These are phyloP conservation scores for Boechera stricta DNA, from an alignment of 345 rosid species.

Conservation along the genomic window DNA sequence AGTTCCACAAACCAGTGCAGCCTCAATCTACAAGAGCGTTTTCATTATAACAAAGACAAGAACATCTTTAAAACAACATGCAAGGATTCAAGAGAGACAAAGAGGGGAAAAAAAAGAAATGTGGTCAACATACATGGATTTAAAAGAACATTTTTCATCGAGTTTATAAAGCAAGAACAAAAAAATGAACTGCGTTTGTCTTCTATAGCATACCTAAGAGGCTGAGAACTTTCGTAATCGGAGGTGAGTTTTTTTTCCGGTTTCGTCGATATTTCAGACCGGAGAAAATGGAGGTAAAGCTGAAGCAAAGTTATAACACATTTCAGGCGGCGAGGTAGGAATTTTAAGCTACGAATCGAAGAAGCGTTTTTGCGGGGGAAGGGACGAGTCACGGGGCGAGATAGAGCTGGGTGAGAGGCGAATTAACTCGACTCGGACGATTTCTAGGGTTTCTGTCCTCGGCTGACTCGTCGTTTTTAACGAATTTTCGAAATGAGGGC, in stretches of 20 bases:
- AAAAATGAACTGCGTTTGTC: constrained; percentile 23
- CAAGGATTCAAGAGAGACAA: neutral
- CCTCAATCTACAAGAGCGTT: neutral
- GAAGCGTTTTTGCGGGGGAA: constrained; percentile 16
- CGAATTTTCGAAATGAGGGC: constrained; percentile 25
- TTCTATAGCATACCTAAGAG: constrained; percentile 33
- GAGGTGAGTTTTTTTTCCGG: constrained; percentile 20
- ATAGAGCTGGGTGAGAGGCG: constrained; percentile 41
- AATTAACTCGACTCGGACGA: constrained; percentile 49
- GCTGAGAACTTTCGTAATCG: constrained; percentile 16
- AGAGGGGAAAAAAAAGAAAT: neutral
- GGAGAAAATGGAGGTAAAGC: constrained; percentile 10
- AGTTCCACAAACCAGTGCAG: constrained; percentile 23
- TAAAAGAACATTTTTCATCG: neutral
- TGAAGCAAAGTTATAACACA: constrained; percentile 24
- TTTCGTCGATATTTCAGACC: constrained; percentile 2
- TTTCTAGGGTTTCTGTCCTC: constrained; percentile 46
- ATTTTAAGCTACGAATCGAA: constrained; percentile 17
- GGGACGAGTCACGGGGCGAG: constrained; percentile 49
- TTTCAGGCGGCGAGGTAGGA: neutral
- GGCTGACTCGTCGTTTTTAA: constrained; percentile 42
- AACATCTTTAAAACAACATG: neutral
- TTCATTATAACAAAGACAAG: constrained; percentile 5
- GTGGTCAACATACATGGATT: neutral
- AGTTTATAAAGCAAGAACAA: constrained; percentile 8